A percentile compares a stretch with the other conserved stretches of the same genome.
Conservation (phyloP, 2,329 filamentous ascomycete species). For the Aspergillus udagawae region DNA sequence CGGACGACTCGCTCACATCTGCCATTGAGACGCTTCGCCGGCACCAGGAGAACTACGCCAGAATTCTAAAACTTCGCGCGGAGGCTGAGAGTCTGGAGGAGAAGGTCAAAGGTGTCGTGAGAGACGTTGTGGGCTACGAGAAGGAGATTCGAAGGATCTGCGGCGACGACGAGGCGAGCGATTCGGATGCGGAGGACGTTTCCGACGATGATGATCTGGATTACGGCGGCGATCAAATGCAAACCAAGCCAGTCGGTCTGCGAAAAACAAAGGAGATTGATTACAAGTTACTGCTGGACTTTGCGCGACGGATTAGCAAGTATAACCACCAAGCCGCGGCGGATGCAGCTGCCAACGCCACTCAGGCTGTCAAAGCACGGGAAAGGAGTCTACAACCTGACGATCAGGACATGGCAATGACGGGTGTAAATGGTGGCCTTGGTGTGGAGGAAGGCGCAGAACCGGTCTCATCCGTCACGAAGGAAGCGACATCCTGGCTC, state of each 20-base stretch:
- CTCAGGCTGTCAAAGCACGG: slow-evolving; percentile 13
- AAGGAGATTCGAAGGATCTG: slow-evolving; percentile 37
- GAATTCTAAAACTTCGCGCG: slow-evolving; percentile 37
- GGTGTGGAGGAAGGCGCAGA: slow-evolving; percentile 18
- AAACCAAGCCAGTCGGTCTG: slow-evolving; percentile 1
- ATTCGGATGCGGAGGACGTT: slow-evolving; percentile 24
- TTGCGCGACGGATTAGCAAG: slow-evolving; percentile 45
- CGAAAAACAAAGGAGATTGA: slow-evolving; percentile 37
- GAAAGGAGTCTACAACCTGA: slow-evolving; percentile 15
- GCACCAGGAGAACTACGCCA: slow-evolving; percentile 44
- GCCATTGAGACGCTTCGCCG: slow-evolving; percentile 39
- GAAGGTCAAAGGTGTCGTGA: slow-evolving; percentile 39
- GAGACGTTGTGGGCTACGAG: slow-evolving; percentile 36
- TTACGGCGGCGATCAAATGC: slow-evolving; percentile 2
- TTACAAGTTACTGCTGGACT: slow-evolving; percentile 42
- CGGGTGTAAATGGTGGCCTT: slow-evolving; percentile 26
- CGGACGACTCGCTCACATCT: slow-evolving; percentile 40
- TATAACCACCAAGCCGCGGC: slow-evolving; percentile 44
- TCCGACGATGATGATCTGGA: slow-evolving; percentile 12
- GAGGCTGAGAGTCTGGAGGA: slow-evolving; percentile 40
- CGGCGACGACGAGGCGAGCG: slow-evolving; percentile 30
- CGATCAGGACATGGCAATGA: slow-evolving; percentile 32
- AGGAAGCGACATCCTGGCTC: slow-evolving; percentile 39
- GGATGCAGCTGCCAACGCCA: slow-evolving; percentile 34
- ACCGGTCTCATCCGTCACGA: slow-evolving; percentile 36